phyloP scores from a whole-genome alignment of 2,329 filamentous ascomycete species.

The Calcarisporium arbuscula region DNA sequence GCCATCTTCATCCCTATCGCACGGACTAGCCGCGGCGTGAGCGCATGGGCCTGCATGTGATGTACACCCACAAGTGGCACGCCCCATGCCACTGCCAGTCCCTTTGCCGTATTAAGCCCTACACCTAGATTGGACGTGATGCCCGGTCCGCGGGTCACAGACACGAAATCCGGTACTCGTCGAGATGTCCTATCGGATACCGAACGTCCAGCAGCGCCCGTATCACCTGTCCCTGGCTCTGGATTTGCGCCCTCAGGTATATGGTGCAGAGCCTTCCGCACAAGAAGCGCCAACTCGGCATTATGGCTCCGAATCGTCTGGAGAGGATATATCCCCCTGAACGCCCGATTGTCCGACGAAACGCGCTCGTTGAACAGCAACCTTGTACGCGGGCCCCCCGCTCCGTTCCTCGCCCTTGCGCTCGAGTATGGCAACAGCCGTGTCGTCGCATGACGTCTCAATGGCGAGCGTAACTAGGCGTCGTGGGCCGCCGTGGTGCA shows the following conservation, averaged over 20 bases:
- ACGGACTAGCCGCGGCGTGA: conserved; percentile 73
- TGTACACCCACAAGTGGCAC: conserved; percentile 81
- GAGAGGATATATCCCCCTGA: conserved; percentile 73
- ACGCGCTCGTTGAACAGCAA: conserved; percentile 76
- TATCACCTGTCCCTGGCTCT: conserved; percentile 12
- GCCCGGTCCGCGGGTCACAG: conserved; percentile 83
- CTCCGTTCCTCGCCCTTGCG: conserved; percentile 32
- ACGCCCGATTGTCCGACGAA: conserved; percentile 71
- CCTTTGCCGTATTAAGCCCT: conserved; percentile 81
- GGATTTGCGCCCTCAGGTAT: conserved; percentile 31
- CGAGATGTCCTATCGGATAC: conserved; percentile 7
- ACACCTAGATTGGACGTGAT: conserved; percentile 74
- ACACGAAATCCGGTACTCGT: conserved; percentile 70
- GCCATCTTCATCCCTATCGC: conserved; percentile 42
- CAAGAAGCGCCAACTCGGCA: conserved; percentile 58
- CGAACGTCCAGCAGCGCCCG: background rate
- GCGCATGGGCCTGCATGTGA: conserved; percentile 94
- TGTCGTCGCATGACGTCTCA: conserved; percentile 88
- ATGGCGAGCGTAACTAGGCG: conserved; percentile 60
- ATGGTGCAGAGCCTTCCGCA: conserved; percentile 54
- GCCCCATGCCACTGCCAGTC: conserved; percentile 75
- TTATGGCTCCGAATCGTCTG: conserved; percentile 72
- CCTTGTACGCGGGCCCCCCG: too few species aligned
- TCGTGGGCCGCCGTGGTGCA: too few species aligned
- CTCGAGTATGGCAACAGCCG: conserved; percentile 76